Evolutionary conservation across 2,329 filamentous ascomycete genomes (phyloP).

Genomic region (Cercospora janseana): DNA sequence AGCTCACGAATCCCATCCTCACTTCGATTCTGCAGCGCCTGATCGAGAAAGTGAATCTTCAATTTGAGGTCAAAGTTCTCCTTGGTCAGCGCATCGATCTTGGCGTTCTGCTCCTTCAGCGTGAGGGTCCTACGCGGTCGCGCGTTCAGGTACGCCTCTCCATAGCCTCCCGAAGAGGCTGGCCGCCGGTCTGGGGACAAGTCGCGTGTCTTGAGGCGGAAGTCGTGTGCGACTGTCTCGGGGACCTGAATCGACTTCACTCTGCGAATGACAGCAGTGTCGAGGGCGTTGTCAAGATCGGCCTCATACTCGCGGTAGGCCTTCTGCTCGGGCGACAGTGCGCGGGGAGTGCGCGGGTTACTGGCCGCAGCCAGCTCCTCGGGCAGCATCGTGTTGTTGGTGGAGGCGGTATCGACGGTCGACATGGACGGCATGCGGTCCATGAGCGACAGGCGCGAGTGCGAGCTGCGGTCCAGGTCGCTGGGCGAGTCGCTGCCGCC

Average conservation of each 20-base stretch:
- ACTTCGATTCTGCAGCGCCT: slow-evolving; percentile 86
- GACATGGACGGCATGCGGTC: slow-evolving; percentile 12
- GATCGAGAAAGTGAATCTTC: slow-evolving; percentile 94
- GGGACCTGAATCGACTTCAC: slow-evolving; percentile 18
- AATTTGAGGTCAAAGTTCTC: slow-evolving; percentile 98
- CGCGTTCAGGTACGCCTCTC: slow-evolving; percentile 17
- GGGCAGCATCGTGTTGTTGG: slow-evolving; percentile 8
- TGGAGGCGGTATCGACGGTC: slow-evolving; percentile 9
- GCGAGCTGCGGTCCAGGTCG: slow-evolving; percentile 8
- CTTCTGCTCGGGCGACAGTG: slow-evolving; percentile 15
- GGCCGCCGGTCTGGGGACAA: slow-evolving; percentile 15
- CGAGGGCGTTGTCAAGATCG: slow-evolving; percentile 17
- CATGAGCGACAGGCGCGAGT: slow-evolving; percentile 3
- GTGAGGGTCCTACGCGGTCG: slow-evolving; percentile 57
- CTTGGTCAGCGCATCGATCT: slow-evolving; percentile 92
- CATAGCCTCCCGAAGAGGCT: slow-evolving; percentile 19
- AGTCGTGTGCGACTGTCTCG: slow-evolving; percentile 16
- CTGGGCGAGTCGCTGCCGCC: neutral
- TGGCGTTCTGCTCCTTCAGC: slow-evolving; percentile 94
- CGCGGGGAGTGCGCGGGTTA: slow-evolving; percentile 13
- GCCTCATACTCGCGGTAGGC: slow-evolving; percentile 13
- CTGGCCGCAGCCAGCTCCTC: slow-evolving; percentile 12
- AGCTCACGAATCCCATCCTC: slow-evolving; percentile 97
- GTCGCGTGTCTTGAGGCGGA: slow-evolving; percentile 16
- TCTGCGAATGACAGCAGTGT: slow-evolving; percentile 12